Conservation (phyloP, 345 rosid species). For the Limnanthes douglasii region DNA sequence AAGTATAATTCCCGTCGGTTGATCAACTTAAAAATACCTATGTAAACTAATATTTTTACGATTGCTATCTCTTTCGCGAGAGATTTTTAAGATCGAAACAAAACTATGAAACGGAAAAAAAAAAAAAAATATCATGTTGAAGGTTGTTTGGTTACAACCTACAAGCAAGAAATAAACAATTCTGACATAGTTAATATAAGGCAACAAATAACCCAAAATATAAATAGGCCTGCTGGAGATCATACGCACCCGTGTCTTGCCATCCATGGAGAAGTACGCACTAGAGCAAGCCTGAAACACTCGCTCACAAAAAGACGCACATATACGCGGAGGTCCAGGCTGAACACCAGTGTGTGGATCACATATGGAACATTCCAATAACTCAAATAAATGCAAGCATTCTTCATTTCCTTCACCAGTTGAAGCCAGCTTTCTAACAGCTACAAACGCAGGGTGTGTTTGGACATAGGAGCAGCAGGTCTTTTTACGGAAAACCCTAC, state of each 20-base stretch:
- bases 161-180: too few species aligned
- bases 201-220: too few species aligned
- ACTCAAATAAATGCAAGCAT: slow-evolving; percentile 69
- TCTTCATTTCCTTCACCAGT: slow-evolving; percentile 76
- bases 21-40: too few species aligned
- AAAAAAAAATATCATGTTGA: too few species aligned
- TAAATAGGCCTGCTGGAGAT: too few species aligned
- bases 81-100: too few species aligned
- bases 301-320: slow-evolving; percentile 60
- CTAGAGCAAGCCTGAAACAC: slow-evolving; percentile 61
- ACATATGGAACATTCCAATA: slow-evolving; percentile 92
- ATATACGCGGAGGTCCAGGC: slow-evolving; percentile 80
- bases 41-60: too few species aligned
- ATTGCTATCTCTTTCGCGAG: too few species aligned
- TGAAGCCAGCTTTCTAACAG: slow-evolving; percentile 61
- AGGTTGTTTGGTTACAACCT: too few species aligned
- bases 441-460: slow-evolving; percentile 72
- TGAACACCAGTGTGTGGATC: slow-evolving; percentile 69
- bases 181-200: too few species aligned
- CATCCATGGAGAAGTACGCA: slow-evolving; percentile 84
- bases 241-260: slow-evolving; percentile 33
- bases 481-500: slow-evolving; percentile 66
- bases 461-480: slow-evolving; percentile 82
- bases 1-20: too few species aligned
- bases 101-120: too few species aligned